phyloP scores from a whole-genome alignment of 805 yeast genomes.

The Kluyveromyces nonfermentans region DNA sequence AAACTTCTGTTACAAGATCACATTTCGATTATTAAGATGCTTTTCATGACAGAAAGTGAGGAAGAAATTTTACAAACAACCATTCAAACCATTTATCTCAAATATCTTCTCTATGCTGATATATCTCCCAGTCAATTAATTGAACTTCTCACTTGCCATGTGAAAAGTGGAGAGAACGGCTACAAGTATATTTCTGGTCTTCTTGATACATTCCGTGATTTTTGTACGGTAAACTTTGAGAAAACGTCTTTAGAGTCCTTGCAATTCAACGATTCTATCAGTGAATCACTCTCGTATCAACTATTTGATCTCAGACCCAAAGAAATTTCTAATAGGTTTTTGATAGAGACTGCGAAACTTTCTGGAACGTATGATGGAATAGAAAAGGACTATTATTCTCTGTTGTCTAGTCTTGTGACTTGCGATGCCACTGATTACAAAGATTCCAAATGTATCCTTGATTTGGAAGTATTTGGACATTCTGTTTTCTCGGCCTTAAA shows the following conservation, averaged over 20 bases:
- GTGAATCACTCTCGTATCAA: conserved; percentile 18
- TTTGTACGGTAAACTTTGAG: conserved; percentile 31
- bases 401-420: conserved; percentile 22
- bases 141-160: conserved; percentile 32
- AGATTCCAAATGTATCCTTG: conserved; percentile 15
- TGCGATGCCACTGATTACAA: conserved; percentile 16
- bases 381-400: conserved; percentile 11
- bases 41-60: conserved; percentile 36
- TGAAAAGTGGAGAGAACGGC: conserved; percentile 19
- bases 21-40: conserved; percentile 22
- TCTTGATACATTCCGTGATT: conserved; percentile 30
- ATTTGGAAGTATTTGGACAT: conserved; percentile 16
- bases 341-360: conserved; percentile 24
- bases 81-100: conserved; percentile 43
- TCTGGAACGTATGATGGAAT: conserved; percentile 8
- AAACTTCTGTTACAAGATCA: conserved; percentile 20
- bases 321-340: conserved; percentile 11
- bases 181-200: conserved; percentile 28
- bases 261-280: conserved; percentile 7
- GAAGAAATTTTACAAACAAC: conserved; percentile 44
- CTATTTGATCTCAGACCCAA: conserved; percentile 15
- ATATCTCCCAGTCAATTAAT: conserved; percentile 22
- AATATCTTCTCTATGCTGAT: conserved; percentile 33
- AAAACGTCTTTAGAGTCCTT: conserved; percentile 6
- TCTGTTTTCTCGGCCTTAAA: conserved; percentile 23